These are phyloP conservation scores for Melaleuca alternifolia DNA, from an alignment of 345 rosid genomes.

Conservation along the genomic window DNA sequence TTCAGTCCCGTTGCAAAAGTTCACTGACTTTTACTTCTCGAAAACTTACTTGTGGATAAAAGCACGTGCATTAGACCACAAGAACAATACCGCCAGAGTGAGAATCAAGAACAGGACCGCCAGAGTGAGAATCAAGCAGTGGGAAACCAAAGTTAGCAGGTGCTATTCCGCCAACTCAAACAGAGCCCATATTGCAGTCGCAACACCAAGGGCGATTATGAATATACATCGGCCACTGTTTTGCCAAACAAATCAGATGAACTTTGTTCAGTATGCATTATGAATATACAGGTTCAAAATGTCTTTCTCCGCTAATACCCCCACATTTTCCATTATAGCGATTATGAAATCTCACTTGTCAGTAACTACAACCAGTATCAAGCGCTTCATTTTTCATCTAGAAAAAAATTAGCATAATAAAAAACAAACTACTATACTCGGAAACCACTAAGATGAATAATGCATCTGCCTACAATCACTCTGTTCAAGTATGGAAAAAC, in stretches of 20 bases:
- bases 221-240: conserved; percentile 35
- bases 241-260: background rate
- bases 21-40: background rate
- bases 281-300: background rate
- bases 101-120: too few relatives aligned
- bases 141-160: conserved; percentile 30
- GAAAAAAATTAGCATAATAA: background rate
- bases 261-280: background rate
- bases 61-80: conserved; percentile 36
- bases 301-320: background rate
- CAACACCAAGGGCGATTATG: conserved; percentile 28
- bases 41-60: conserved; percentile 33
- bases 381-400: background rate
- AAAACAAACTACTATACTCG: background rate
- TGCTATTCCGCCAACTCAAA: conserved; percentile 35
- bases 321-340: background rate
- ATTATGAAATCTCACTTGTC: background rate
- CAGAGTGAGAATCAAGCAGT: conserved; percentile 20
- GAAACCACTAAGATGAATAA: background rate
- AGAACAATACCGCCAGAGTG: too few relatives aligned
- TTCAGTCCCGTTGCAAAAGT: background rate
- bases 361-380: background rate
- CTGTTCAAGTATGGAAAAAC: background rate
- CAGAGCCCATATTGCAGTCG: conserved; percentile 27
- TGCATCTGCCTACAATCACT: background rate